A percentile compares a stretch with the other conserved stretches of the same genome.
phyloP scores from a whole-genome alignment of 1,284 basidiomycete genomes.

The Sphagnurus paluster region DNA sequence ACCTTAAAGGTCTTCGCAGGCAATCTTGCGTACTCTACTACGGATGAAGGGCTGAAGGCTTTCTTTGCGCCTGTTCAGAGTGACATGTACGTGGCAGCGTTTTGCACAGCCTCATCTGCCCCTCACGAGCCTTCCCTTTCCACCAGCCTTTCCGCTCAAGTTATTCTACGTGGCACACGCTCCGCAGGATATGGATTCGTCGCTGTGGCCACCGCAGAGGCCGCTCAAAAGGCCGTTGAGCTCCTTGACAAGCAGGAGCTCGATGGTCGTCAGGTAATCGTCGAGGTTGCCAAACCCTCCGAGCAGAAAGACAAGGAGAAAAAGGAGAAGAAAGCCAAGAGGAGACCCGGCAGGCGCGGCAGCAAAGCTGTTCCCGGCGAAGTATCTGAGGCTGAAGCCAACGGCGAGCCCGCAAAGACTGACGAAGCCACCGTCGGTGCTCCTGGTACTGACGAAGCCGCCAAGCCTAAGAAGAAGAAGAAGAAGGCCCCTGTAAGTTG shows the following conservation, averaged over 20 bases:
- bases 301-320: conserved; percentile 84
- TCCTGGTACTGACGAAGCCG: conserved; percentile 51
- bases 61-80: conserved; percentile 82
- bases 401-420: conserved; percentile 65
- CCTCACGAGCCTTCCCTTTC: conserved; percentile 16
- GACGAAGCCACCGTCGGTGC: conserved; percentile 39
- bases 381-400: conserved; percentile 82
- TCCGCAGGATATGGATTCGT: conserved; percentile 94
- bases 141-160: conserved; percentile 68
- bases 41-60: conserved; percentile 87
- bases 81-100: conserved; percentile 70
- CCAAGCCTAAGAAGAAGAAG: conserved; percentile 83
- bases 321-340: conserved; percentile 74
- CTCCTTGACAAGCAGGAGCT: conserved; percentile 85
- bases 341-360: conserved; percentile 78
- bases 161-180: conserved; percentile 78
- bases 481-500: conserved; percentile 62
- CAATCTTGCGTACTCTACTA: conserved; percentile 85
- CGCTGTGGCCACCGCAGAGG: conserved; percentile 75
- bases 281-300: conserved; percentile 88
- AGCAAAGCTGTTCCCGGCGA: conserved; percentile 82
- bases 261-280: conserved; percentile 82
- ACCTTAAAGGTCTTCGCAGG: conserved; percentile 79
- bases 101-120: conserved; percentile 38
- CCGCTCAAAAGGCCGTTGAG: conserved; percentile 85